A percentile compares a stretch with the other conserved stretches of the same genome.
These are phyloP conservation scores for Takashimella tepidaria DNA, from an alignment of 1,284 basidiomycete species.

Conservation along the genomic window DNA sequence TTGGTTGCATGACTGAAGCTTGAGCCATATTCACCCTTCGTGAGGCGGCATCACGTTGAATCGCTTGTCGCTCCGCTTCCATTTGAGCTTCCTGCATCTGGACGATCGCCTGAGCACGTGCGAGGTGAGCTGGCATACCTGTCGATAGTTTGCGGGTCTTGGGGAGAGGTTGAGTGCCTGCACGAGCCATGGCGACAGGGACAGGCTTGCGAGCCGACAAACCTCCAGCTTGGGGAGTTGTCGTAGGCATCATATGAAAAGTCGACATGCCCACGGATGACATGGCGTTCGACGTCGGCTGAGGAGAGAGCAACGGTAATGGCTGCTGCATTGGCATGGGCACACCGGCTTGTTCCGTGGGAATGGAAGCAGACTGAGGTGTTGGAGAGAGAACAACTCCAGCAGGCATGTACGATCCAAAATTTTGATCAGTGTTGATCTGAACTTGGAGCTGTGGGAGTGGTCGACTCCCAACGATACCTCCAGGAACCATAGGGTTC, in stretches of 20 bases:
- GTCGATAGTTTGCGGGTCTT: slow-evolving; percentile 12
- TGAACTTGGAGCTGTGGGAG: slow-evolving; percentile 22
- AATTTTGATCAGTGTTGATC: slow-evolving; percentile 19
- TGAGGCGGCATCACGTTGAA: slow-evolving; percentile 14
- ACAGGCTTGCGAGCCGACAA: slow-evolving; percentile 1
- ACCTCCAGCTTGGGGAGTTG: too few species aligned
- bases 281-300: too few species aligned
- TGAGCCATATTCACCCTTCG: slow-evolving; percentile 26
- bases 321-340: neutral
- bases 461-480: too few species aligned
- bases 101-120: slow-evolving; percentile 27
- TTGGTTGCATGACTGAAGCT: slow-evolving; percentile 27
- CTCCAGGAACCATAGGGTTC: neutral
- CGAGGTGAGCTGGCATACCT: slow-evolving; percentile 22
- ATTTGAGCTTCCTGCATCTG: slow-evolving; percentile 26
- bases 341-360: neutral
- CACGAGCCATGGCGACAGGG: slow-evolving; percentile 25
- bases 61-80: slow-evolving; percentile 19
- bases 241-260: too few species aligned
- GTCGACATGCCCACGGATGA: neutral
- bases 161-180: slow-evolving; percentile 28
- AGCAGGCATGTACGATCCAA: slow-evolving; percentile 15
- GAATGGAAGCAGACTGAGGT: slow-evolving; percentile 27
- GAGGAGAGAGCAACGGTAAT: neutral
- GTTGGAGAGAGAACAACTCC: slow-evolving; percentile 16